These are phyloP conservation scores for Cornus kousa DNA, from an alignment of 148 eudicot species.

Conservation along the genomic window DNA sequence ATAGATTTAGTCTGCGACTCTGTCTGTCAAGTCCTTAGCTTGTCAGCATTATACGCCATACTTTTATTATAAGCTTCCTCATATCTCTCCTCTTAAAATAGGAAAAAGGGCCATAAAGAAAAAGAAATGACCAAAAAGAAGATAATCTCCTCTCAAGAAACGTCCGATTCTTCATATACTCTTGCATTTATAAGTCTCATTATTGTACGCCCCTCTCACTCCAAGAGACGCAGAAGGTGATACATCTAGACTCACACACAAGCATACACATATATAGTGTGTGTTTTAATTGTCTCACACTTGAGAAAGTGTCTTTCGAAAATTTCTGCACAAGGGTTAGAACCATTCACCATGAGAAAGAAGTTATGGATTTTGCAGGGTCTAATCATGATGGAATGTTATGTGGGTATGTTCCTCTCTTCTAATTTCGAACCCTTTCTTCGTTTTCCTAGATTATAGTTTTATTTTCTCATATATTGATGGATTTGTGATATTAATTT, in stretches of 20 bases:
- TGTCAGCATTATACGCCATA: not conserved
- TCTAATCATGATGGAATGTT: slow-evolving; percentile 22
- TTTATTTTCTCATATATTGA: not conserved
- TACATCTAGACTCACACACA: no score
- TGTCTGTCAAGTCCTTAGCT: not conserved
- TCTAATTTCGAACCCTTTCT: not conserved
- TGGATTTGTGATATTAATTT: not conserved
- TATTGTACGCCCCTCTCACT: not conserved
- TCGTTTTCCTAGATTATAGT: not conserved
- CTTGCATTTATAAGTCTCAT: slow-evolving; percentile 14
- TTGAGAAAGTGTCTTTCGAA: not conserved
- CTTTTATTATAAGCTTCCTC: not conserved
- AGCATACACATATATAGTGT: not conserved
- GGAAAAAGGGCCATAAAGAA: not conserved
- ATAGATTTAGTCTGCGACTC: not conserved
- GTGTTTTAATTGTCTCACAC: not conserved
- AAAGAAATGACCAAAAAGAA: not conserved
- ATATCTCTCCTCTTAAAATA: no score
- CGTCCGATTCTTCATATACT: slow-evolving; percentile 36
- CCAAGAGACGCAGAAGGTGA: not conserved
- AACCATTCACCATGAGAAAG: slow-evolving; percentile 12
- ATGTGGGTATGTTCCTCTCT: slow-evolving; percentile 9
- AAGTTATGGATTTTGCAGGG: slow-evolving; percentile 12
- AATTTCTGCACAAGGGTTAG: not conserved
- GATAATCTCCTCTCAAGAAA: slow-evolving; percentile 25